Evolutionary conservation across 768 basidiomycete genomes (phyloP), one percentile per base, ranked within the genome.

Genomic region (Leucocoprinus birnbaumii): DNA sequence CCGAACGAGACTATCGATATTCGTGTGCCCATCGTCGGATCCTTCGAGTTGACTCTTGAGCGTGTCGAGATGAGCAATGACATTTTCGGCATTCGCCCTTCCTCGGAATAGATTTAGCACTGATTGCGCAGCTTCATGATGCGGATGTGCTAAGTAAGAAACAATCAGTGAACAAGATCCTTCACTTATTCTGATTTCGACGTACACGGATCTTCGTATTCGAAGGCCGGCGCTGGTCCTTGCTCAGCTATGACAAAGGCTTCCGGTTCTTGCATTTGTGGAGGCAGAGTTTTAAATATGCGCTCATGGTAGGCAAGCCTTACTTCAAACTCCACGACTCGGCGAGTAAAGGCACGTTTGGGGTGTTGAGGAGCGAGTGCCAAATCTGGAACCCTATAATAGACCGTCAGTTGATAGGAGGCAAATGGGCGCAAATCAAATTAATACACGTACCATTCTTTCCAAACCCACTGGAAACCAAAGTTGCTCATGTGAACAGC

Each of bases 401-500:
- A 48, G 45, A 22, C 19, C 37, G 8, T 38, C 16, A 59, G 22
- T 31, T 5, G 8, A 48, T n/a, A 58, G 42, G 18, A 48, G 43
- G 14, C n/a, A 31, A 11, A 18, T 25, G 26, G 31, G 48, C 26
- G 44, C 3, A 16, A 24, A 16, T 37, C n/a, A n/a, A n/a, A n/a
- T n/a, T n/a, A n/a, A n/a, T n/a, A 43, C 3, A 71, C 85, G 43
- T 49, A 94, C 96, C 97, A 99, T 79, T 98, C 97, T 64, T 93
- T 95, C 97, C 97, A 99, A 13, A 97, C 93, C 97, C 97, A 98
- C 63, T 88, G 86, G 72, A 98, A 99, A 22, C 87, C 88, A 68
- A 98, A 99, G 71, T 99, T 99, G 61, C 92, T 95, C 86, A 99
- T 88, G 64, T 99, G 97, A 2, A 90, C 79, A 2, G 92, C 81